Evolutionary conservation across 2,329 filamentous ascomycete genomes (phyloP).

Genomic region (Colletotrichum siamense): DNA sequence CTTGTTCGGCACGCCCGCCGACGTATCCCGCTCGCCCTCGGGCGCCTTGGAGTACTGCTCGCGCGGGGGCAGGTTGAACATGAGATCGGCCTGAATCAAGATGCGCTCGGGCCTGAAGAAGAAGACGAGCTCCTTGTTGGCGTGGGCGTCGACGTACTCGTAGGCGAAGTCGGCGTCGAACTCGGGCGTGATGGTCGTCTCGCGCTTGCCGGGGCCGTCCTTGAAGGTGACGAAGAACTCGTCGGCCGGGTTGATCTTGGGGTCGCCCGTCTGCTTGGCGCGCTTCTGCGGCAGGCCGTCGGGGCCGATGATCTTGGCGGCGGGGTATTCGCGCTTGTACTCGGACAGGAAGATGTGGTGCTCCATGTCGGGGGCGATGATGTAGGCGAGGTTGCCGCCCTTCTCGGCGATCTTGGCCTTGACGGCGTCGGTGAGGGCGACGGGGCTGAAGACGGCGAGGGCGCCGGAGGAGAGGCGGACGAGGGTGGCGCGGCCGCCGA

Average conservation of each 20-base stretch:
- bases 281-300: slow-evolving; percentile 87
- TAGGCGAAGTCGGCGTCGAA: slow-evolving; percentile 88
- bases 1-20: slow-evolving; percentile 30
- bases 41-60: slow-evolving; percentile 79
- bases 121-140: slow-evolving; percentile 89
- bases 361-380: slow-evolving; percentile 87
- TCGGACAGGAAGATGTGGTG: slow-evolving; percentile 93
- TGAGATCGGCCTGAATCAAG: slow-evolving; percentile 85
- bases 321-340: slow-evolving; percentile 82
- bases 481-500: slow-evolving; percentile 88
- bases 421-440: slow-evolving; percentile 80
- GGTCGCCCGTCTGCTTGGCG: slow-evolving; percentile 58
- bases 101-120: slow-evolving; percentile 79
- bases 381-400: slow-evolving; percentile 78
- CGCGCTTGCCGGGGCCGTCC: slow-evolving; percentile 53
- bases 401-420: slow-evolving; percentile 67
- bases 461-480: slow-evolving; percentile 71
- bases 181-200: slow-evolving; percentile 68
- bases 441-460: slow-evolving; percentile 91
- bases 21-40: slow-evolving; percentile 43
- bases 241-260: slow-evolving; percentile 47
- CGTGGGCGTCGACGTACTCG: slow-evolving; percentile 81
- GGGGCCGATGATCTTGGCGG: slow-evolving; percentile 80
- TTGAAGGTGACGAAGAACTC: slow-evolving; percentile 73
- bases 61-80: slow-evolving; percentile 88